Evolutionary conservation across 2,329 filamentous ascomycete species (phyloP).

Genomic region (Coleophoma eucalyptorum): DNA sequence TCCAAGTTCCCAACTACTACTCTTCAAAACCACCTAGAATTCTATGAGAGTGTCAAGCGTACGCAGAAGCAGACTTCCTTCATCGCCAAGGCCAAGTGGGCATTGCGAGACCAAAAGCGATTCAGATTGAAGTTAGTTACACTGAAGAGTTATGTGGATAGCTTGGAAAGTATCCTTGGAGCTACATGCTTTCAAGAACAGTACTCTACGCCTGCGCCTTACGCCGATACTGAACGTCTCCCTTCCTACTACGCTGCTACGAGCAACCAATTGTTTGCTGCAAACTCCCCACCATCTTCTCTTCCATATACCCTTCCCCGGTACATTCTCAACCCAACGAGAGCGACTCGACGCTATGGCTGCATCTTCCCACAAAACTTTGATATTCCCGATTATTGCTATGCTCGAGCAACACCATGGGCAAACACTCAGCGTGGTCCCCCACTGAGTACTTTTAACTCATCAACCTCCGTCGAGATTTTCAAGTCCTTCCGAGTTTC

Average conservation of each 20-base stretch:
- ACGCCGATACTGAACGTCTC: background rate
- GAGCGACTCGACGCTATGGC: background rate
- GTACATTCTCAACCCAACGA: background rate
- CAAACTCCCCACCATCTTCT: background rate
- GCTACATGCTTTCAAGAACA: slow-evolving; percentile 6
- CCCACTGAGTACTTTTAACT: background rate
- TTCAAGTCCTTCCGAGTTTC: slow-evolving; percentile 68
- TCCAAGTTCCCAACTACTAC: slow-evolving; percentile 1
- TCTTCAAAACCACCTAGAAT: background rate
- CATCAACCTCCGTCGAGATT: slow-evolving; percentile 36
- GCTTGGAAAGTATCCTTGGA: slow-evolving; percentile 14
- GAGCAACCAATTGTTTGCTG: background rate
- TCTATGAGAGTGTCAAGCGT: slow-evolving; percentile 11
- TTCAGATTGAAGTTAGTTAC: slow-evolving; percentile 16
- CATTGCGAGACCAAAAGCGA: slow-evolving; percentile 14
- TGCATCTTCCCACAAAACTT: background rate
- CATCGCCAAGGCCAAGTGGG: slow-evolving; percentile 16
- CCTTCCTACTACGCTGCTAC: background rate
- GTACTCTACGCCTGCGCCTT: background rate
- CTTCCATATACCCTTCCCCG: background rate
- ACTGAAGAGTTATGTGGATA: slow-evolving; percentile 17
- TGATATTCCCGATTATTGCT: background rate
- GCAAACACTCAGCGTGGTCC: background rate
- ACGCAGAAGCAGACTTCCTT: slow-evolving; percentile 19
- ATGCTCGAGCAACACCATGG: background rate